Conservation (phyloP, 495 filamentous ascomycete genomes). For the Hamigera avellanea region DNA sequence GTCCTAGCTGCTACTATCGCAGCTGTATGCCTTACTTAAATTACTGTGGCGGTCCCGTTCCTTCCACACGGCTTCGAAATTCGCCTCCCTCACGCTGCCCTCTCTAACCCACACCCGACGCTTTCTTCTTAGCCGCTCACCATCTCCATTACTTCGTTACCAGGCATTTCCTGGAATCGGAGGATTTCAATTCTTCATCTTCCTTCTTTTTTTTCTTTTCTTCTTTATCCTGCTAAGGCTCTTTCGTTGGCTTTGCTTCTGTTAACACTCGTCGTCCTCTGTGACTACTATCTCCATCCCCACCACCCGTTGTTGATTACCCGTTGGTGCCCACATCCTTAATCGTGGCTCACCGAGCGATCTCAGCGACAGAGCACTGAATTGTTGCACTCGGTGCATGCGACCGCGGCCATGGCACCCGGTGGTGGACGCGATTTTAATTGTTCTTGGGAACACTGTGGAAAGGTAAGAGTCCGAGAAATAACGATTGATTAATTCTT, state of each 20-base stretch:
- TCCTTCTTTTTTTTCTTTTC: neutral
- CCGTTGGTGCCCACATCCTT: neutral
- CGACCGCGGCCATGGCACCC: slow-evolving; percentile 26
- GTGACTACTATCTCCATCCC: neutral
- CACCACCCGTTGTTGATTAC: neutral
- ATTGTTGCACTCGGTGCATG: no score
- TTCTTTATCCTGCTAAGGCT: neutral
- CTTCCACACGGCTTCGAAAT: no score
- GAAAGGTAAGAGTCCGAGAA: slow-evolving; percentile 24
- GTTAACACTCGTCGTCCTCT: neutral
- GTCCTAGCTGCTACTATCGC: no score
- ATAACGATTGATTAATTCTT: no score
- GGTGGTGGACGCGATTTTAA: slow-evolving; percentile 35
- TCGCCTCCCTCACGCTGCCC: no score
- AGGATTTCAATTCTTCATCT: neutral
- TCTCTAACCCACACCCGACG: no score
- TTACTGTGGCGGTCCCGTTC: no score
- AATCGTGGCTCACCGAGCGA: neutral
- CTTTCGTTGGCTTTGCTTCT: neutral
- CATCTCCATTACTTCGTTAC: no score
- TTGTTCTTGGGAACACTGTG: slow-evolving; percentile 35
- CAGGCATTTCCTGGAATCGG: no score
- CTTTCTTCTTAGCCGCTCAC: no score
- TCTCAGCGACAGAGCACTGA: no score
- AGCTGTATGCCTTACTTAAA: no score